phyloP scores from a whole-genome alignment of 345 rosid species.

The Turritis glabra region DNA sequence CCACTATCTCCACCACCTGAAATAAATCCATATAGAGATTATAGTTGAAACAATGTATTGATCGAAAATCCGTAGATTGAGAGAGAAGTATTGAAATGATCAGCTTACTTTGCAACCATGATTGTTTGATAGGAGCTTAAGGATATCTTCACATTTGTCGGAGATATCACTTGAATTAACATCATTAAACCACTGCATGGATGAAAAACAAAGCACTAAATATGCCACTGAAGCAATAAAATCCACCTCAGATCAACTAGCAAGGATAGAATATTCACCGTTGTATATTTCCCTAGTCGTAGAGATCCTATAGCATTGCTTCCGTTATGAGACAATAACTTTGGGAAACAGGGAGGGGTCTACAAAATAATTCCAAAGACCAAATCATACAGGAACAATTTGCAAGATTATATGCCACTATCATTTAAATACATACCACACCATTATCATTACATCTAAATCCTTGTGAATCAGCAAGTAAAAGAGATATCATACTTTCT shows the following conservation, averaged over 20 bases:
- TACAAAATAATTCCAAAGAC: slow-evolving; percentile 39
- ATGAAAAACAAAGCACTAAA: slow-evolving; percentile 7
- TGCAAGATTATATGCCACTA: background rate
- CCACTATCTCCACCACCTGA: slow-evolving; percentile 71
- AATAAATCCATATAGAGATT: slow-evolving; percentile 16
- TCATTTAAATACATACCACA: background rate
- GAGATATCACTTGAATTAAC: slow-evolving; percentile 73
- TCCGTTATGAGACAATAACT: slow-evolving; percentile 49
- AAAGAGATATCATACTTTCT: background rate
- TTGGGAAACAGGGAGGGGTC: slow-evolving; percentile 78
- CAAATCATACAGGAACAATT: slow-evolving; percentile 10
- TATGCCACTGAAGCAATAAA: background rate
- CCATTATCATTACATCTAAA: background rate
- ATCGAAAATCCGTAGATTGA: background rate
- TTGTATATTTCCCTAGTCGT: slow-evolving; percentile 75
- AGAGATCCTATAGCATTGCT: slow-evolving; percentile 53
- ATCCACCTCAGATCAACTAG: slow-evolving; percentile 19
- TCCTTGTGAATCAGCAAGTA: background rate
- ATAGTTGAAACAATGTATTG: background rate
- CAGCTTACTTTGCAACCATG: slow-evolving; percentile 76
- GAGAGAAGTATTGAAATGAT: slow-evolving; percentile 10
- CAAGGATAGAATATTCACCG: slow-evolving; percentile 44
- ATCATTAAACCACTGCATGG: slow-evolving; percentile 90
- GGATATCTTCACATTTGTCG: slow-evolving; percentile 71
- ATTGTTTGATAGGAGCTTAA: slow-evolving; percentile 55